These are phyloP conservation scores for Plasmodium sp. DNA, from an alignment of 169 alveolate genomes.

Conservation along the genomic window DNA sequence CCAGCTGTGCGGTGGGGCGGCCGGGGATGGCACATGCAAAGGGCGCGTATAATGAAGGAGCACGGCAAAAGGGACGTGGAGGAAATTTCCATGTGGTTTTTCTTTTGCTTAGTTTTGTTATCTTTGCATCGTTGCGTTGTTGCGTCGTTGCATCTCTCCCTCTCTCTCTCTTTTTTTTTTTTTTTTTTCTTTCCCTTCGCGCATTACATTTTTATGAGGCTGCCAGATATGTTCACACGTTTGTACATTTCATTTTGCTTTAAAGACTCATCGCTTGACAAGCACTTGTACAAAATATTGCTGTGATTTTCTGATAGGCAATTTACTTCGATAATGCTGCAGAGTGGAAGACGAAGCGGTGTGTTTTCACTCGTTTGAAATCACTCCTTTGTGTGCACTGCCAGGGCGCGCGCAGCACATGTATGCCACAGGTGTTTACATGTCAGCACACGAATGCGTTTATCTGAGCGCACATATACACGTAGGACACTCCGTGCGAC, in stretches of 20 bases:
- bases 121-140: background rate
- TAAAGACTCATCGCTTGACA: conserved; percentile 58
- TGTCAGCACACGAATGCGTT: background rate
- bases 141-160: background rate
- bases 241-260: conserved; percentile 58
- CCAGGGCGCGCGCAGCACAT: background rate
- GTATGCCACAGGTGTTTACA: background rate
- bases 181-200: background rate
- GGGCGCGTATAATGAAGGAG: background rate
- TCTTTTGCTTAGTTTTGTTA: background rate
- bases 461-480: background rate
- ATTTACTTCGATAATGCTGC: conserved; percentile 63
- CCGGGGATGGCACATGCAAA: background rate
- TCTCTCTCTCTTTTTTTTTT: background rate
- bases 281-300: conserved; percentile 46
- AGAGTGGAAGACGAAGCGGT: background rate
- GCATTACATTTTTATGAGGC: conserved; percentile 39
- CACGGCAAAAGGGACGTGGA: background rate
- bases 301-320: conserved; percentile 54
- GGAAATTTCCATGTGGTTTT: background rate
- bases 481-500: background rate
- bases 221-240: conserved; percentile 29
- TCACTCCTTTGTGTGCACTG: background rate
- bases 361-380: background rate
- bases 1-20: background rate